phyloP scores from a whole-genome alignment of 257 asterid genomes.

The Petrea volubilis region DNA sequence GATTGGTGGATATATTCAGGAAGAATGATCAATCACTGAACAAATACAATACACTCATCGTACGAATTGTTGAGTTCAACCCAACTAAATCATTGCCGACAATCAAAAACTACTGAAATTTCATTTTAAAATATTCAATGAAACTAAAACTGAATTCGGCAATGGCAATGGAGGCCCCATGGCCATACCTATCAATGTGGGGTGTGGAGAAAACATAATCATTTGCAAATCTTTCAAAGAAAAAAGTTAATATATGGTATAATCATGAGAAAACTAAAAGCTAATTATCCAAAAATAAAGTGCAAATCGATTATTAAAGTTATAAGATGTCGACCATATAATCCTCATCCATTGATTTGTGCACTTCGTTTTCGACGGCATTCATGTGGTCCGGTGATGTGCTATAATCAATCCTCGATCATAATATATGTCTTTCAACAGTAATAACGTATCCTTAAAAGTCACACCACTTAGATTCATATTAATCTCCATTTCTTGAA shows the following conservation, averaged over 20 bases:
- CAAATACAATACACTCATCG: too few relatives aligned
- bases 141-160: not conserved
- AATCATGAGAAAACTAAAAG: too few relatives aligned
- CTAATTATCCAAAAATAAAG: slow-evolving; percentile 21
- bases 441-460: too few relatives aligned
- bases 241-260: too few relatives aligned
- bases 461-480: slow-evolving; percentile 13
- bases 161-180: slow-evolving; percentile 26
- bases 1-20: too few relatives aligned
- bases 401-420: too few relatives aligned
- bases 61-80: too few relatives aligned
- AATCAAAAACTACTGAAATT: slow-evolving; percentile 5
- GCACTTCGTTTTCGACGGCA: slow-evolving; percentile 21
- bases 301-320: slow-evolving; percentile 10
- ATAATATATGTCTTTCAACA: too few relatives aligned
- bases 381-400: not conserved
- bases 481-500: slow-evolving; percentile 11
- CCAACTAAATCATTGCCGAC: too few relatives aligned
- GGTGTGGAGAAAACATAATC: not conserved
- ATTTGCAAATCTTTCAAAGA: not conserved
- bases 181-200: not conserved
- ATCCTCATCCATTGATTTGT: not conserved
- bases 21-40: too few relatives aligned
- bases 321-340: not conserved
- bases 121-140: not conserved